phyloP scores from a whole-genome alignment of 2,329 filamentous ascomycete genomes.

The Calonectria ilicicola region DNA sequence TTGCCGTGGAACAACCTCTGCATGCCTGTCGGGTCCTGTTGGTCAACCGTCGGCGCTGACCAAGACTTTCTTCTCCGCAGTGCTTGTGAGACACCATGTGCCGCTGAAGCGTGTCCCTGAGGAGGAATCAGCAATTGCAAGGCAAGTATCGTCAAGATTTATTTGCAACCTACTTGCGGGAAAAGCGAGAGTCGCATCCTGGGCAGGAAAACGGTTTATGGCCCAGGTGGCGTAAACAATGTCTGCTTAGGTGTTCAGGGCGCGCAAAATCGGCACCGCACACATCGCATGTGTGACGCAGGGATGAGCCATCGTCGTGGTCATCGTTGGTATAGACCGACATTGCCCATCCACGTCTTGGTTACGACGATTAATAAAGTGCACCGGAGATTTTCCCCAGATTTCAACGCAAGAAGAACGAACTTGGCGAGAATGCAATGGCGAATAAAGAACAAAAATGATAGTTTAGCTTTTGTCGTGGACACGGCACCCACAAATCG shows the following conservation, averaged over 20 bases:
- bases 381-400: background rate
- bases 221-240: background rate
- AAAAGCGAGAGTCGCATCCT: background rate
- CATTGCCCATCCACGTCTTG: background rate
- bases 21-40: background rate
- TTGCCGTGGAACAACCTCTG: background rate
- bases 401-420: background rate
- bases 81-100: background rate
- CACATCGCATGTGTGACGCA: background rate
- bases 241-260: background rate
- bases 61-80: background rate
- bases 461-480: background rate
- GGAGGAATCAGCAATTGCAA: background rate
- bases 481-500: background rate
- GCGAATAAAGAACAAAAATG: too few relatives aligned
- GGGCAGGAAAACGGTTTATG: background rate
- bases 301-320: background rate
- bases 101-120: background rate
- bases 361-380: too few relatives aligned
- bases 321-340: background rate
- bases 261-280: background rate
- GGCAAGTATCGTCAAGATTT: background rate
- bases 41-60: background rate
- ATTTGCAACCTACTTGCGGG: background rate
- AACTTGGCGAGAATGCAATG: background rate